These are phyloP conservation scores for Sclerotinia minor DNA, from an alignment of 2,329 filamentous ascomycete species.

Conservation along the genomic window DNA sequence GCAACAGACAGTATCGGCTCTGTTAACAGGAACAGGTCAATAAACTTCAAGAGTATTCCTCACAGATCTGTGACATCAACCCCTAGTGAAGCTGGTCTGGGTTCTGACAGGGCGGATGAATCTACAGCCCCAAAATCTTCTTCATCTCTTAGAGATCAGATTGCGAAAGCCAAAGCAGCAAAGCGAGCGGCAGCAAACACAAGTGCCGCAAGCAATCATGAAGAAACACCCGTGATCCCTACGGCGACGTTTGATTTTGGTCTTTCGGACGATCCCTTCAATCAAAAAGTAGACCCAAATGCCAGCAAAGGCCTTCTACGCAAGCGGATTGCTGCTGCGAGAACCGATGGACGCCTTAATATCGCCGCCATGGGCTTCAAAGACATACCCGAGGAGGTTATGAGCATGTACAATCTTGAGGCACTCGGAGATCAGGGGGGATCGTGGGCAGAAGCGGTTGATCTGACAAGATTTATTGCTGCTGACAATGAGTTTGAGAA, in stretches of 20 bases:
- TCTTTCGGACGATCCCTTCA: constrained; percentile 67
- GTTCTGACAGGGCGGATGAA: constrained; percentile 41
- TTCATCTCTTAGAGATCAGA: constrained; percentile 79
- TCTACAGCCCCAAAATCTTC: constrained; percentile 67
- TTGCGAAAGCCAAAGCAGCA: constrained; percentile 87
- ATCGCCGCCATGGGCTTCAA: constrained; percentile 81
- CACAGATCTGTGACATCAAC: constrained; percentile 31
- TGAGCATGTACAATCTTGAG: constrained; percentile 87
- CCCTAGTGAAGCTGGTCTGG: constrained; percentile 29
- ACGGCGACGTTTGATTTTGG: constrained; percentile 60
- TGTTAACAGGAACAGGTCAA: constrained; percentile 33
- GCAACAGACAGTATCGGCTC: constrained; percentile 34
- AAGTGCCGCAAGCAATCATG: constrained; percentile 29
- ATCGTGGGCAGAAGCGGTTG: constrained; percentile 89
- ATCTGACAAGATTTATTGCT: constrained; percentile 78
- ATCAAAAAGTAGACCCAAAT: constrained; percentile 59
- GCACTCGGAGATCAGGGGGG: constrained; percentile 61
- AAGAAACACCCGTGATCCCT: constrained; percentile 48
- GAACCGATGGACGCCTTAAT: constrained; percentile 79
- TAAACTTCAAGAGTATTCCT: constrained; percentile 36
- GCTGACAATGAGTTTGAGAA: constrained; percentile 85
- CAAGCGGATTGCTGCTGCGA: constrained; percentile 70
- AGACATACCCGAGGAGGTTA: constrained; percentile 76
- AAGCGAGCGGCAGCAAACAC: constrained; percentile 55
- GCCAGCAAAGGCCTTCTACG: constrained; percentile 65